Evolutionary conservation across 176 grass and related monocot genomes (phyloP).

Genomic region (Paspalum notatum): DNA sequence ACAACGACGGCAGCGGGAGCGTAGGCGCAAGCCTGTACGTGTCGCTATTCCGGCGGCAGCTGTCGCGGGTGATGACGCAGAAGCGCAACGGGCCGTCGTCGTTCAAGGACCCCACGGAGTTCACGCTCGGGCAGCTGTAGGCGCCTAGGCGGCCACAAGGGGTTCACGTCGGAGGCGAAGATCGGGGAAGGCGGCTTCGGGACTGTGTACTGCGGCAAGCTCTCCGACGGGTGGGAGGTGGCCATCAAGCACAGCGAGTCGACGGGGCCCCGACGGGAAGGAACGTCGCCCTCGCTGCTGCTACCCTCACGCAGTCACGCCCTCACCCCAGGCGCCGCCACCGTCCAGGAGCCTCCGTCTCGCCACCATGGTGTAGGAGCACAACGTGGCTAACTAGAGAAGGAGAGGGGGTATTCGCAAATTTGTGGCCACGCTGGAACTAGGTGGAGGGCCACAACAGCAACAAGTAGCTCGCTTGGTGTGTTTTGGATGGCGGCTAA

Average conservation of each 20-base stretch:
- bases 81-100: conserved; percentile 93
- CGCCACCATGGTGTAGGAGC: too few relatives aligned
- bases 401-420: too few relatives aligned
- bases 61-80: conserved; percentile 78
- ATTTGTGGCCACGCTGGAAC: too few relatives aligned
- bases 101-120: conserved; percentile 81
- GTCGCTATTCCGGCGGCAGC: conserved; percentile 66
- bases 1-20: not conserved
- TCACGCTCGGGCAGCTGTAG: conserved; percentile 63
- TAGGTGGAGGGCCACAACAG: too few relatives aligned
- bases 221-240: conserved; percentile 82
- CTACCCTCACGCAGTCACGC: too few relatives aligned
- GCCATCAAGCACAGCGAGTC: conserved; percentile 89
- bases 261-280: conserved; percentile 36
- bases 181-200: conserved; percentile 89
- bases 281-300: too few relatives aligned
- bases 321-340: too few relatives aligned
- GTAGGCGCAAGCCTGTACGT: conserved; percentile 46
- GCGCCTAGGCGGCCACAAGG: conserved; percentile 71
- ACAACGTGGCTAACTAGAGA: too few relatives aligned
- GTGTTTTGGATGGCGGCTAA: too few relatives aligned
- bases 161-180: conserved; percentile 65
- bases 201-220: conserved; percentile 76
- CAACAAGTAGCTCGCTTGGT: too few relatives aligned
- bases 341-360: too few relatives aligned